These are phyloP conservation scores for Lepidium sativum DNA, from an alignment of 345 rosid species.

Conservation along the genomic window DNA sequence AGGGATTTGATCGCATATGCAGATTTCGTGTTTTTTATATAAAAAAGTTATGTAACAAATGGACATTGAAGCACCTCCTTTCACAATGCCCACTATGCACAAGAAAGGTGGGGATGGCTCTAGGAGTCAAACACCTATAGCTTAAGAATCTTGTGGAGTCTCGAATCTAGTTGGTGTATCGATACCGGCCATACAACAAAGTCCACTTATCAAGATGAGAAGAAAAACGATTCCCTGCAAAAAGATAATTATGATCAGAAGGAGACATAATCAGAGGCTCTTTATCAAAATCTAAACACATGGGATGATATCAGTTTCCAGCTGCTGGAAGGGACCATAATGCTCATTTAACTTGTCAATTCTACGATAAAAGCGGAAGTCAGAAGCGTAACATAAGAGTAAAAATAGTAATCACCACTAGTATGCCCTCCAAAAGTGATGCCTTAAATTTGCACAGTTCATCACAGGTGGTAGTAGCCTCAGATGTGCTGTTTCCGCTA, in stretches of 20 bases:
- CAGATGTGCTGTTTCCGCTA: conserved; percentile 34
- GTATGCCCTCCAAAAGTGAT: conserved; percentile 74
- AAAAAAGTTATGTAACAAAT: conserved; percentile 20
- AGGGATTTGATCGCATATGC: conserved; percentile 24
- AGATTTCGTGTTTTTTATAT: too few species aligned
- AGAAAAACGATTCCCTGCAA: conserved; percentile 82
- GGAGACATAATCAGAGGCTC: too few species aligned
- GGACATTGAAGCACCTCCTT: conserved; percentile 22
- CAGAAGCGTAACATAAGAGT: too few species aligned
- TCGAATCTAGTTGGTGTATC: conserved; percentile 91
- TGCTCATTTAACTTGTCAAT: too few species aligned
- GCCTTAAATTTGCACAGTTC: conserved; percentile 75
- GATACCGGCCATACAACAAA: conserved; percentile 96
- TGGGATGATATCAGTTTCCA: too few species aligned
- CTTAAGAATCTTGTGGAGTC: conserved; percentile 77
- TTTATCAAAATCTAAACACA: too few species aligned
- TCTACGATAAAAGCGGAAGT: too few species aligned
- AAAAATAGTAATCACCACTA: too few species aligned
- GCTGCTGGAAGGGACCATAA: too few species aligned
- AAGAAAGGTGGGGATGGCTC: conserved; percentile 12
- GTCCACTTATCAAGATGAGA: conserved; percentile 75
- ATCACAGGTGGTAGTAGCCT: conserved; percentile 36
- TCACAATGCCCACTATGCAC: conserved; percentile 21
- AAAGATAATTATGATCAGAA: too few species aligned
- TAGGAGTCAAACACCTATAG: neutral